Base-by-base conservation (phyloP, 2,329 filamentous ascomycete species). In the Pseudogymnoascus sp. region DNA sequence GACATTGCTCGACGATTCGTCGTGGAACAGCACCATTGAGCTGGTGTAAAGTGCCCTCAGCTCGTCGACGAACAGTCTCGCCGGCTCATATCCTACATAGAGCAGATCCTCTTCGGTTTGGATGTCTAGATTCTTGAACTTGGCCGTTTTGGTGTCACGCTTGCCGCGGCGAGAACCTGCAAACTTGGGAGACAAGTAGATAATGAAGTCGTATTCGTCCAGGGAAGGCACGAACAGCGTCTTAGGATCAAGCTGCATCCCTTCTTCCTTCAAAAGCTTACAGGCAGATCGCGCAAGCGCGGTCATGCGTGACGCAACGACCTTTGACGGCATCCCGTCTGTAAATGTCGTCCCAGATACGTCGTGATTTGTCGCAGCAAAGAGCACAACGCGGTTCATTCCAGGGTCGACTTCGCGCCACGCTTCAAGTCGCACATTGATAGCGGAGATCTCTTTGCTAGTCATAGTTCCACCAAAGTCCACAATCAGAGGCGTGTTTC, bases 331-430 rank as follows among this genome's bases (percentile, higher is more conserved):
- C 34, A 78, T 76, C 59, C 81, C 80, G 57, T 90, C 82, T 0
- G 88, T 96, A 80, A 90, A 97, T 0, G 86, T 87, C 7, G 86
- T 83, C 3, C 94, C 94, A 34, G 87, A 88, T 4, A 76, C 74
- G 67, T 96, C 91, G 63, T 89, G 76, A 59, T 89, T 88, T 0
- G 90, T 91, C 2, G 90, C 90, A 3, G 87, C 87, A 68, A 96
- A 89, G 37, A 97, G 75, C 15, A 88, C 85, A 2, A 89, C 82
- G 63, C 84, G 85, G 73, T 94, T 95, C 85, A 97, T 89, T 59
- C 81, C 84, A 0, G 92, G 91, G 68, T 99, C 94, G 59, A 94
- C 85, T 65, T 88, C 90, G 61, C 94, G 82, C 90, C 90, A 95
- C 12, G 87, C 85, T 63, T 90, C 83, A 61, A 97, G 86, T 18